Evolutionary conservation across 2,329 filamentous ascomycete genomes (phyloP).

Genomic region (Cladophialophora bantiana): DNA sequence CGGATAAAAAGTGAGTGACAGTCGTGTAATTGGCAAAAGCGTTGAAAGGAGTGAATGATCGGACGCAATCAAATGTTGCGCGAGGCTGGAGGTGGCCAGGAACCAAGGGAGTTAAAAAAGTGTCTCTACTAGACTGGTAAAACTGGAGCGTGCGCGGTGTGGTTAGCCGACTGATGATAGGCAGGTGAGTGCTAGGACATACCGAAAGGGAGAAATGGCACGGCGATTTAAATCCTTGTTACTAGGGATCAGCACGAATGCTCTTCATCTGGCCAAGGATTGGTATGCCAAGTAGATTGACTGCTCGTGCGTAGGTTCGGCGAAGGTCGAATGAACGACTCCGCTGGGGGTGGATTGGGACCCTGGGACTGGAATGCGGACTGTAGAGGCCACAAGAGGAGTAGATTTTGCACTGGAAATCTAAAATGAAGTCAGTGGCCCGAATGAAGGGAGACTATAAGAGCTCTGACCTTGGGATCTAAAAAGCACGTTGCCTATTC

Average conservation of each 20-base stretch:
- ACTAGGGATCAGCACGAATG: conserved; percentile 46
- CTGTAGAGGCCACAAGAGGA: conserved; percentile 37
- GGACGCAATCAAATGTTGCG: conserved; percentile 42
- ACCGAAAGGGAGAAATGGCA: conserved; percentile 39
- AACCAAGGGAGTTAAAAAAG: conserved; percentile 31
- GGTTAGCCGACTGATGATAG: conserved; percentile 33
- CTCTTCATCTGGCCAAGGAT: conserved; percentile 52
- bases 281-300: conserved; percentile 48
- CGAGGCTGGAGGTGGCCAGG: conserved; percentile 41
- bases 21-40: conserved; percentile 35
- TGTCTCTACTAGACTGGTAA: conserved; percentile 36
- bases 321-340: conserved; percentile 58
- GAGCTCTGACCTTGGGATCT: conserved; percentile 34
- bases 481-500: conserved; percentile 28
- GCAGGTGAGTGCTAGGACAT: conserved; percentile 26
- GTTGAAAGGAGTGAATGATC: conserved; percentile 37
- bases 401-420: conserved; percentile 29
- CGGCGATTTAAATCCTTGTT: conserved; percentile 37
- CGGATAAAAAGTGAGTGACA: conserved; percentile 39
- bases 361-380: conserved; percentile 45
- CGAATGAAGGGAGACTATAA: conserved; percentile 14
- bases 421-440: conserved; percentile 28
- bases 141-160: conserved; percentile 33
- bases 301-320: conserved; percentile 46
- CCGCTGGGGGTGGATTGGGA: conserved; percentile 47